Conservation (phyloP, 176 grass and related monocot species). For the Dactylis glomerata region DNA sequence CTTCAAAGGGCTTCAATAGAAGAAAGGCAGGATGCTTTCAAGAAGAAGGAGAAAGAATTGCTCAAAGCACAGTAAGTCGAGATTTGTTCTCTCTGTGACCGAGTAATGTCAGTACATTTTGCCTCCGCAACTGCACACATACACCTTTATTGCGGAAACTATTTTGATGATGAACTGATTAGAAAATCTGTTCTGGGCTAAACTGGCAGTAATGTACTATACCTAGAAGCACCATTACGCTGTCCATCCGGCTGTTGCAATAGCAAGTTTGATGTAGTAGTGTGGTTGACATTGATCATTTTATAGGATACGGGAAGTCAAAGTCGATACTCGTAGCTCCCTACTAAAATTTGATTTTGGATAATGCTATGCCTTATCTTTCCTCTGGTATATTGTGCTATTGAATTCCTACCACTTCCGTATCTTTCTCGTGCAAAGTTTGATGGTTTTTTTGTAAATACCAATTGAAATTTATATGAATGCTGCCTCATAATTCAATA, state of each 20-base stretch:
- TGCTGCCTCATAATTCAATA: neutral
- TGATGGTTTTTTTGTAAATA: neutral
- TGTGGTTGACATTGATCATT: neutral
- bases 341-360: conserved; percentile 2
- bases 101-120: neutral
- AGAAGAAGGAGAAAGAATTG: conserved; percentile 62
- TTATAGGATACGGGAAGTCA: neutral
- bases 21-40: conserved; percentile 44
- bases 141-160: neutral
- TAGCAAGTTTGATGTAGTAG: neutral
- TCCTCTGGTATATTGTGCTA: neutral
- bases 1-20: conserved; percentile 53
- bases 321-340: neutral
- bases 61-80: conserved; percentile 51
- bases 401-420: neutral
- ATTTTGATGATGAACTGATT: neutral
- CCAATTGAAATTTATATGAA: neutral
- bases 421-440: neutral
- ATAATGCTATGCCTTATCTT: conserved; percentile 4
- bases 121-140: neutral
- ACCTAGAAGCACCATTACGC: neutral
- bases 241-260: neutral
- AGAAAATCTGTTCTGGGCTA: neutral
- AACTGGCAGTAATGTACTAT: neutral
- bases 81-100: neutral